Conservation (phyloP, 2,329 filamentous ascomycete genomes). For the Dichotomopilus funicola region DNA sequence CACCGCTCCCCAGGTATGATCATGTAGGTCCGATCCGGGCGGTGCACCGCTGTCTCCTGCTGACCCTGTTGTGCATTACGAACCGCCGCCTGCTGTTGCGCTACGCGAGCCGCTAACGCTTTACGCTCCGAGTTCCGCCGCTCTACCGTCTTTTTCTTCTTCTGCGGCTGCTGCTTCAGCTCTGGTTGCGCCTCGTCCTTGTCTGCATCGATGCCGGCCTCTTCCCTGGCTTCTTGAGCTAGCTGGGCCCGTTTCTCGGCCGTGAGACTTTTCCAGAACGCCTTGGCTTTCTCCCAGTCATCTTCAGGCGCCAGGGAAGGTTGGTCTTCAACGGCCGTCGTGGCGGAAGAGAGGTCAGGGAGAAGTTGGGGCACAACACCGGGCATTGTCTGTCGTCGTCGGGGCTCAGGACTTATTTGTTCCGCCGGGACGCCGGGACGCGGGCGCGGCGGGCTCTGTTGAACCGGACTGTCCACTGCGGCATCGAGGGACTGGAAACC, state of each 20-base stretch:
- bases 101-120: slow-evolving; percentile 35
- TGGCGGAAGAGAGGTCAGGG: slow-evolving; percentile 15
- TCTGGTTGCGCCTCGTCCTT: slow-evolving; percentile 31
- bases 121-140: slow-evolving; percentile 35
- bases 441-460: slow-evolving; percentile 16
- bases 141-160: slow-evolving; percentile 39
- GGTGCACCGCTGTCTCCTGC: background rate
- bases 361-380: slow-evolving; percentile 13
- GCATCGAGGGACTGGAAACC: slow-evolving; percentile 70
- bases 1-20: slow-evolving; percentile 28
- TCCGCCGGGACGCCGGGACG: no score
- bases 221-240: slow-evolving; percentile 50
- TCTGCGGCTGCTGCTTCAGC: slow-evolving; percentile 28
- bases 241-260: slow-evolving; percentile 56
- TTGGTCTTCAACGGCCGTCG: slow-evolving; percentile 14
- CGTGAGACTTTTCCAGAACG: slow-evolving; percentile 63
- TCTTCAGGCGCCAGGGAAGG: slow-evolving; percentile 23
- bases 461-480: slow-evolving; percentile 55
- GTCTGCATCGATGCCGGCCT: slow-evolving; percentile 44
- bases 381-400: slow-evolving; percentile 18
- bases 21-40: slow-evolving; percentile 26
- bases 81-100: slow-evolving; percentile 53
- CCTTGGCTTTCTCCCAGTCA: slow-evolving; percentile 63
- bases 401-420: background rate
- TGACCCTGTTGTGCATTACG: slow-evolving; percentile 5